Base-by-base conservation (phyloP, 306 rosid genomes). In the Myrica gale region DNA sequence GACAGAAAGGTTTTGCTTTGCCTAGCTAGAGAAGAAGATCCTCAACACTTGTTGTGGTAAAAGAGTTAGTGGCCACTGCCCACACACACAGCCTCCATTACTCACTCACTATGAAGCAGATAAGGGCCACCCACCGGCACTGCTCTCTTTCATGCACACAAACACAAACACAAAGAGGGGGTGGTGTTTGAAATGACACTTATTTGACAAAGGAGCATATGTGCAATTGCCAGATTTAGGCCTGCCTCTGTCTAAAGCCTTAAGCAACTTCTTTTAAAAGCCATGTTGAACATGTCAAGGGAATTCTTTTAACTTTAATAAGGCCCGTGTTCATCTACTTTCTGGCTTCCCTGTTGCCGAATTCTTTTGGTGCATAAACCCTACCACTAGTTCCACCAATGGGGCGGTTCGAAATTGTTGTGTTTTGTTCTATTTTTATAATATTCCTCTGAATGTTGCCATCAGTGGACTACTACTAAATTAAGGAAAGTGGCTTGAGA, bases 191-290 rank as follows among this genome's bases (percentile, higher is more conserved):
- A 88, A 41, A 67, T 73, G 93, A 85, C 87, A 80, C 73, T 72
- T 84, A 47, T 26, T 47, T 75, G 77, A 76, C 62, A 68, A 78
- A 46, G 63, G 48, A 42, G 84, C 80, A 81, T 82, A 76, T 72
- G 79, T 88, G 80, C 84, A 74, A 71, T 83, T 84, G 79, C 88
- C 86, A 85, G 62, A 77, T 86, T 78, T 78, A 80, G 87, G 4
- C 73, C 62, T 44, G 41, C 62, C 63, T 55, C 32, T 76, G 41
- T 41, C 56, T 52, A 71, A 48, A 73, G 23, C 61, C 20, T 76
- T 72, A 70, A 79, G 73, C 78, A 42, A 46, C 1, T 74, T 70
- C 41, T 2, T 66, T 41, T 8, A 82, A 46, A 56, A 39, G 9
- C 75, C 71, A 45, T 66, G 67, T 68, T 45, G 55, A 65, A 81